phyloP scores from a whole-genome alignment of 192 early-diverging fungal genomes.

The Pilaira anomala region DNA sequence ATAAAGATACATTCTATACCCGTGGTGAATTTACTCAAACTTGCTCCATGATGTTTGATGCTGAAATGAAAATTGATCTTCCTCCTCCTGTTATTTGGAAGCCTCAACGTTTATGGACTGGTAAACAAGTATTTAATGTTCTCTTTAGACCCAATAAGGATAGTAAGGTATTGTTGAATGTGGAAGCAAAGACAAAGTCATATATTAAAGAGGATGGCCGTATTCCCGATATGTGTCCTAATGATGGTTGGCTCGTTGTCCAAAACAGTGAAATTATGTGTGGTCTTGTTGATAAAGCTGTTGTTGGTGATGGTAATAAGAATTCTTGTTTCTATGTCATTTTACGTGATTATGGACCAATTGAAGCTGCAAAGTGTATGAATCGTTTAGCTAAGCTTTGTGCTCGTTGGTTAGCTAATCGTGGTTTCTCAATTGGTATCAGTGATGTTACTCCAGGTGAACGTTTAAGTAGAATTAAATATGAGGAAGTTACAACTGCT shows the following conservation, averaged over 20 bases:
- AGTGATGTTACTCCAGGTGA: conserved; percentile 92
- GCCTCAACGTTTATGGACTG: conserved; percentile 91
- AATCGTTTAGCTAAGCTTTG: conserved; percentile 82
- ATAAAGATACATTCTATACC: conserved; percentile 94
- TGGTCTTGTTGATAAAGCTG: conserved; percentile 89
- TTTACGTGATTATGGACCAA: conserved; percentile 85
- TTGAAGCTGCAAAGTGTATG: conserved; percentile 87
- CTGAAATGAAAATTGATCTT: conserved; percentile 79
- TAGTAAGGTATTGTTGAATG: conserved; percentile 70
- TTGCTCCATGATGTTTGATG: conserved; percentile 89
- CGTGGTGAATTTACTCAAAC: conserved; percentile 91
- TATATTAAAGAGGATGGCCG: conserved; percentile 59
- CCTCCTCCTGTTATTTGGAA: conserved; percentile 91
- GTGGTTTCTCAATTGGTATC: conserved; percentile 98
- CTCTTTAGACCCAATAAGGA: conserved; percentile 81
- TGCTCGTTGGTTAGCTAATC: conserved; percentile 55
- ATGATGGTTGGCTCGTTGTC: conserved; percentile 89
- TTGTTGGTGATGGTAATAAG: conserved; percentile 97
- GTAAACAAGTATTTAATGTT: conserved; percentile 92
- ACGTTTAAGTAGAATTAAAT: conserved; percentile 74
- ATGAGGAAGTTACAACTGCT: conserved; percentile 71
- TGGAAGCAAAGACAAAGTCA: conserved; percentile 85
- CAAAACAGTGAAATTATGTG: conserved; percentile 93
- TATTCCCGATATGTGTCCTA: conserved; percentile 76
- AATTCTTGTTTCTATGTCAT: conserved; percentile 92